Base-by-base conservation (phyloP, 805 yeast genomes). In the Suhomyces emberorum region DNA sequence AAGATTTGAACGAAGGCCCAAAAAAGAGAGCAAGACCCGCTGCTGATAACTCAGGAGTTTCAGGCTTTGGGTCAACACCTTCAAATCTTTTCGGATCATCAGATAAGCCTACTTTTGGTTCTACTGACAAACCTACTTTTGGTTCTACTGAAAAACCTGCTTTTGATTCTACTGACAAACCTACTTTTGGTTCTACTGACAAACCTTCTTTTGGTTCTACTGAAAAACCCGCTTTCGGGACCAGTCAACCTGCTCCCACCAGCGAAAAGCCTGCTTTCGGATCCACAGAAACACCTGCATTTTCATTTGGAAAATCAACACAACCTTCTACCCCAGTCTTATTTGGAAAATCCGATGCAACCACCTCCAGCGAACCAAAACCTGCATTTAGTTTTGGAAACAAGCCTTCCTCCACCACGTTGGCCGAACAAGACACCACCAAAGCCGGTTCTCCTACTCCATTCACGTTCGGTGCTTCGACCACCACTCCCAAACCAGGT, bases 301-400 rank as follows among this genome's bases (percentile, higher is more conserved):
- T 51, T 25, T 36, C 35, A 17, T 50, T 50, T 21, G 55, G 55
- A 4, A 48, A 47, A 25, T 23, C 34, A 7, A 43, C 32, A 4
- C 10, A 15, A n/a, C 33, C 33, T n/a, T 30, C 33, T 15, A 34
- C 31, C 4, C 31, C 31, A 11, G 19, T 17, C 12, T 26, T 34
- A 20, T 27, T 27, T 34, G 35, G 35, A 1, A 32, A 32, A 10
- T 12, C 21, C 5, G 23, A 16, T 16, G 35, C 17, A 10, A 12
- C 16, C 10, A 25, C 28, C 4, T 7, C 33, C n/a, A n/a, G 25
- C 9, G 36, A 19, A 21, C 33, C 23, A 11, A 31, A 23, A 9
- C 8, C 42, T 7, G 23, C 38, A 4, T 40, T 44, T 35, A 38
- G 30, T 15, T 42, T 46, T 37, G 47, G 49, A 2, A 27, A 28